A percentile compares a stretch with the other conserved stretches of the same genome.
Evolutionary conservation across 352 stramenopile species (phyloP).

Genomic region (Pythium folliculosum): DNA sequence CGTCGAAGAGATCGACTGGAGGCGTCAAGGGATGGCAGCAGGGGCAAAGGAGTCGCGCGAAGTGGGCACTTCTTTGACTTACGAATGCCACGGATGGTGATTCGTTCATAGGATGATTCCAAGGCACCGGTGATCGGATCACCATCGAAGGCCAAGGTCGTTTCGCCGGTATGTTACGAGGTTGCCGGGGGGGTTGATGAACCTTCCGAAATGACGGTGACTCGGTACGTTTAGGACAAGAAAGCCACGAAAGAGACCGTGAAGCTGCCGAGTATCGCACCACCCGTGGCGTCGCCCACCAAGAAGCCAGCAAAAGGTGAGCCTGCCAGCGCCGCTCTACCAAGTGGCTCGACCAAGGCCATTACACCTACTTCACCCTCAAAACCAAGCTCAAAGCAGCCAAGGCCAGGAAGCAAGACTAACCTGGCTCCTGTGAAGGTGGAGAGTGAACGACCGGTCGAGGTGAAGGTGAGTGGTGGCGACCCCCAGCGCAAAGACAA

Average conservation of each 20-base stretch:
- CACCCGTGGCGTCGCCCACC: slow-evolving; percentile 11
- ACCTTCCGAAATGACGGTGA: no score
- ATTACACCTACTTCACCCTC: slow-evolving; percentile 10
- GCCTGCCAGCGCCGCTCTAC: neutral
- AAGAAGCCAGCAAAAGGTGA: slow-evolving; percentile 35
- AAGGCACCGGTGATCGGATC: slow-evolving; percentile 23
- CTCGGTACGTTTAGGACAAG: slow-evolving; percentile 8
- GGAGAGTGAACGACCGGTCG: neutral
- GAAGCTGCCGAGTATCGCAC: slow-evolving; percentile 44
- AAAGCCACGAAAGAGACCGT: slow-evolving; percentile 38
- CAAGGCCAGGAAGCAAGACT: neutral
- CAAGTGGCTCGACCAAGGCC: neutral
- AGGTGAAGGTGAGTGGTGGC: neutral
- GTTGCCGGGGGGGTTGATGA: no score
- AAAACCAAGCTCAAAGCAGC: neutral
- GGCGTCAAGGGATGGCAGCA: slow-evolving; percentile 1
- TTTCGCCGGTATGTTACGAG: neutral
- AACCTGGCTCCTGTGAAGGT: neutral
- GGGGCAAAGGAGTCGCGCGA: neutral
- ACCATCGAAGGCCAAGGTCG: slow-evolving; percentile 7
- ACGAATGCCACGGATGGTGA: neutral
- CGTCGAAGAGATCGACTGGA: slow-evolving; percentile 3
- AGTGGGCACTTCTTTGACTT: neutral
- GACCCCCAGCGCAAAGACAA: no score
- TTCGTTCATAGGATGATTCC: slow-evolving; percentile 5